These are phyloP conservation scores for Phialemonium atrogriseum DNA, from an alignment of 2,329 filamentous ascomycete genomes.

Conservation along the genomic window DNA sequence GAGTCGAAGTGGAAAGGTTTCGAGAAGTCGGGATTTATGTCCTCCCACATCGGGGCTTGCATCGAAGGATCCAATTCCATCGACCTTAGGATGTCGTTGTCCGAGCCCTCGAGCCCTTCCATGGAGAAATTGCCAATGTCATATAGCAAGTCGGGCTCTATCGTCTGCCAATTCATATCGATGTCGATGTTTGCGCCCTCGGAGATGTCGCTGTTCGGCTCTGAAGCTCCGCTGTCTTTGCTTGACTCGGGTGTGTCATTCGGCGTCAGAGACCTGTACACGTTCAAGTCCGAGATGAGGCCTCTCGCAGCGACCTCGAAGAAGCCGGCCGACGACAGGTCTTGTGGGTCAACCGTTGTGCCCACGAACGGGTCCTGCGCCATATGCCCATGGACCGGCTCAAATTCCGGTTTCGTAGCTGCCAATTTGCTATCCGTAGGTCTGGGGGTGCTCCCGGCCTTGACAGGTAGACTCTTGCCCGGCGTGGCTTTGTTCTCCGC, in stretches of 20 bases:
- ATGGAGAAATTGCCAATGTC: conserved; percentile 31
- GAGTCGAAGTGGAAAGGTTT: conserved; percentile 47
- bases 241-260: conserved; percentile 58
- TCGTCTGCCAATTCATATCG: conserved; percentile 39
- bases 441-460: conserved; percentile 21
- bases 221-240: conserved; percentile 50
- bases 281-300: conserved; percentile 42
- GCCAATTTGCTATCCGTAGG: conserved; percentile 7
- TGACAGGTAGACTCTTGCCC: conserved; percentile 18
- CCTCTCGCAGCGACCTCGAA: conserved; percentile 34
- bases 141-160: conserved; percentile 36
- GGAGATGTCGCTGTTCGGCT: conserved; percentile 54
- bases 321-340: conserved; percentile 30
- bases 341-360: conserved; percentile 45
- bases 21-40: conserved; percentile 39
- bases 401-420: conserved; percentile 19
- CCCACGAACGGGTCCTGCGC: conserved; percentile 19
- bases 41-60: conserved; percentile 34
- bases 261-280: conserved; percentile 48
- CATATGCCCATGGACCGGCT: conserved; percentile 8
- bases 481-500: conserved; percentile 18
- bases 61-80: conserved; percentile 17
- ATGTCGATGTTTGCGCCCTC: conserved; percentile 47
- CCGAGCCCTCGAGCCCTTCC: conserved; percentile 16
- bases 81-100: conserved; percentile 16